A percentile compares a stretch with the other conserved stretches of the same genome.
Evolutionary conservation across 164 flowering plant genomes (phyloP).

Genomic region (Piper betle): DNA sequence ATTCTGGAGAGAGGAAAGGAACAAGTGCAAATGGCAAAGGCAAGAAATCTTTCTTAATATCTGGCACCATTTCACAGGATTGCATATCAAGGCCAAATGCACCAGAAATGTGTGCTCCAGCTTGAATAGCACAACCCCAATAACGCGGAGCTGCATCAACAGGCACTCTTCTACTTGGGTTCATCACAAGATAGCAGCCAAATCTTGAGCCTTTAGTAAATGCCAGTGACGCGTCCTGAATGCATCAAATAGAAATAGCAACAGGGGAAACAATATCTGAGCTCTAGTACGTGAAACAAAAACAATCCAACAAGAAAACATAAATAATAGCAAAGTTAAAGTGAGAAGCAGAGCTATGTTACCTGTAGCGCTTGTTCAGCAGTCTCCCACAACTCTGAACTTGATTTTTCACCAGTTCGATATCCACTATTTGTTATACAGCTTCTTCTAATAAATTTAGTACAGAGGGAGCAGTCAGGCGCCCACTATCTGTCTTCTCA

Average conservation of each 20-base stretch:
- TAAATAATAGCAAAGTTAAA: neutral
- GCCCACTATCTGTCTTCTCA: slow-evolving; percentile 84
- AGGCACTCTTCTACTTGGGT: slow-evolving; percentile 36
- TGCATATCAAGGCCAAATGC: slow-evolving; percentile 35
- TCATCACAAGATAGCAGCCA: slow-evolving; percentile 60
- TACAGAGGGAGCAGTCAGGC: slow-evolving; percentile 73
- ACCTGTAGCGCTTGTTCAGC: slow-evolving; percentile 60
- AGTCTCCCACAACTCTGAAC: slow-evolving; percentile 67
- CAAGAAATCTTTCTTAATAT: slow-evolving; percentile 27
- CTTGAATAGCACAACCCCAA: slow-evolving; percentile 91
- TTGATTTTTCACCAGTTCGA: slow-evolving; percentile 32
- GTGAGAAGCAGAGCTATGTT: no score
- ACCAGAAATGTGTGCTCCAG: slow-evolving; percentile 72
- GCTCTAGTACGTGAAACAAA: slow-evolving; percentile 4
- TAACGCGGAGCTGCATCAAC: slow-evolving; percentile 54
- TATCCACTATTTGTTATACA: slow-evolving; percentile 27
- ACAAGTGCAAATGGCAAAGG: slow-evolving; percentile 56
- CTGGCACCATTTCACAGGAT: slow-evolving; percentile 13
- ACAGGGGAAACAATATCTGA: neutral
- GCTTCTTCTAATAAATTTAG: slow-evolving; percentile 67
- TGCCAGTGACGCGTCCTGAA: slow-evolving; percentile 59
- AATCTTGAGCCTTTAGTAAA: slow-evolving; percentile 44
- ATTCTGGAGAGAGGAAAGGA: slow-evolving; percentile 33
- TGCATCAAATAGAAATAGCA: neutral
- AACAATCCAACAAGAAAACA: neutral